These are phyloP conservation scores for Thielaviopsis punctulata DNA, from an alignment of 2,329 filamentous ascomycete species.

Conservation along the genomic window DNA sequence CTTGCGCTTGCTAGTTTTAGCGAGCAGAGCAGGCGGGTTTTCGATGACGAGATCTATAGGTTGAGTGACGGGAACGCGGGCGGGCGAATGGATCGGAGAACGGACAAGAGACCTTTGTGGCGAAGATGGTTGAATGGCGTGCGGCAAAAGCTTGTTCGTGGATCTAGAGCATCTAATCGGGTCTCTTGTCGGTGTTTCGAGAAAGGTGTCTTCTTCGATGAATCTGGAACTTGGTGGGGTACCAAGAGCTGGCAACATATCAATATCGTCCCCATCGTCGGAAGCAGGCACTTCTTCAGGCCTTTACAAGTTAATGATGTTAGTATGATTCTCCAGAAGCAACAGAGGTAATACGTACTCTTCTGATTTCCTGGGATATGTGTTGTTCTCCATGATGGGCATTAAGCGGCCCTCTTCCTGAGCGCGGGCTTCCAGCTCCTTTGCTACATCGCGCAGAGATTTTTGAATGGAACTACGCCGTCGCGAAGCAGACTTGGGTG, in stretches of 20 bases:
- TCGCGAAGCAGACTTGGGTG: conserved; percentile 25
- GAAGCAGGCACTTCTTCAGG: conserved; percentile 2
- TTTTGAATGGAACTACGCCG: conserved; percentile 35
- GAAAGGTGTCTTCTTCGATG: conserved; percentile 30
- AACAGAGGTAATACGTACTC: conserved; percentile 31
- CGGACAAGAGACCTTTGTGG: background rate
- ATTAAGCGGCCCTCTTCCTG: conserved; percentile 39
- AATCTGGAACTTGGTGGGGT: conserved; percentile 42
- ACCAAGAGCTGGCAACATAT: conserved; percentile 52
- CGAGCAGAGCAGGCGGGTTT: background rate
- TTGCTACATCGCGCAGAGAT: conserved; percentile 37
- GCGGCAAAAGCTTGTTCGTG: conserved; percentile 6
- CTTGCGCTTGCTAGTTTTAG: conserved; percentile 10
- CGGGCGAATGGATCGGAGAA: background rate
- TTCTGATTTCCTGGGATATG: conserved; percentile 48
- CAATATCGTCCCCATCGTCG: conserved; percentile 23
- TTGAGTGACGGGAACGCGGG: background rate
- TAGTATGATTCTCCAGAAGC: background rate
- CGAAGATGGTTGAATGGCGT: background rate
- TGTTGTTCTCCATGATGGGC: conserved; percentile 53
- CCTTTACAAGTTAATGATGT: background rate
- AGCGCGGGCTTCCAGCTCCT: conserved; percentile 34
- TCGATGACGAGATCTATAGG: background rate
- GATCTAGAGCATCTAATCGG: background rate
- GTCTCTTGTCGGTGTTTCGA: conserved; percentile 10